phyloP scores from a whole-genome alignment of 257 asterid species.

The Solanum chiquidenum region DNA sequence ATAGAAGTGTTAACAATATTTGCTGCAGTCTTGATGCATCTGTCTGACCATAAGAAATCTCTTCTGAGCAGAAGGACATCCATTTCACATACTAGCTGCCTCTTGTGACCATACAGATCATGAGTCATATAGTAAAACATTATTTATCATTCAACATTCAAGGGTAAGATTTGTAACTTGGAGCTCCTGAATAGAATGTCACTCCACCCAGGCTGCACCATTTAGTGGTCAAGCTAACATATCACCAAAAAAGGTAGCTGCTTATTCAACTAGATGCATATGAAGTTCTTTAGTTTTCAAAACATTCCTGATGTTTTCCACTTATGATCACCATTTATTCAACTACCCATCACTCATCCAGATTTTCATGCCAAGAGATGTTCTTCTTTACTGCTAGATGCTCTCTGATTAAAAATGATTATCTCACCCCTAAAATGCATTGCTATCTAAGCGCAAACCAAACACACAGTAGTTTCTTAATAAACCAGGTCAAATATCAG shows the following conservation, averaged over 20 bases:
- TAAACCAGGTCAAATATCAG: not conserved
- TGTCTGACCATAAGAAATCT: not conserved
- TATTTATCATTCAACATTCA: not conserved
- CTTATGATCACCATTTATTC: not conserved
- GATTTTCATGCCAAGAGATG: not conserved
- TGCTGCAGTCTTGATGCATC: not conserved
- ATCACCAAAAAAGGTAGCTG: not conserved
- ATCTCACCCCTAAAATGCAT: not conserved
- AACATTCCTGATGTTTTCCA: not conserved
- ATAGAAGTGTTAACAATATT: not conserved
- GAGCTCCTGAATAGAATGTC: not conserved
- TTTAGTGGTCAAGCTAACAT: not conserved
- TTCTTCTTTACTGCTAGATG: not conserved
- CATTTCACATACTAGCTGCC: not conserved
- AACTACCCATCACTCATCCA: not conserved
- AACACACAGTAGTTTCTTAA: not conserved
- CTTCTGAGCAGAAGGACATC: not conserved
- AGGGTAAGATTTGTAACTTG: not conserved
- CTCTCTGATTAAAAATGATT: not conserved
- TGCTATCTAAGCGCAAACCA: not conserved
- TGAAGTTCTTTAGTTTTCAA: not conserved
- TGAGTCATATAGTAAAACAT: not conserved
- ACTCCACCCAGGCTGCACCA: not conserved
- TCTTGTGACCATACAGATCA: not conserved
- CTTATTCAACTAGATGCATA: not conserved